phyloP scores from a whole-genome alignment of 306 rosid genomes.

The Vigna trinervia region DNA sequence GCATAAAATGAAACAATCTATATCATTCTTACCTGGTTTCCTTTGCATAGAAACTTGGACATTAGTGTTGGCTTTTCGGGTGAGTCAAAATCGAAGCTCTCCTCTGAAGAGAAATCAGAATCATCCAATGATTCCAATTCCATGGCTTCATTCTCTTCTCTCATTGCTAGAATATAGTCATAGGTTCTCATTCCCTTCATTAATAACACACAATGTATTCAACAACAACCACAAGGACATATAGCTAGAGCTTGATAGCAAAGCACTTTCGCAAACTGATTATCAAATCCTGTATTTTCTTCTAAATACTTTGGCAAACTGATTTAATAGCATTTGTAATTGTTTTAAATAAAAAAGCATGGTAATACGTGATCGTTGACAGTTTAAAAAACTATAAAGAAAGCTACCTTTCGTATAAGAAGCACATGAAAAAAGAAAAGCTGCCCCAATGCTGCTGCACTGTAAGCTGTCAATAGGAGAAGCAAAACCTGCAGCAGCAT shows the following conservation, averaged over 20 bases:
- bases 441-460: conserved; percentile 92
- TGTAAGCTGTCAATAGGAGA: conserved; percentile 72
- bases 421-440: conserved; percentile 94
- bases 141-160: conserved; percentile 69
- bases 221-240: conserved; percentile 13
- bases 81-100: conserved; percentile 80
- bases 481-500: conserved; percentile 70
- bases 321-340: background rate
- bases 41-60: conserved; percentile 73
- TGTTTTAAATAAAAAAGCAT: conserved; percentile 19
- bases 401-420: conserved; percentile 82
- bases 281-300: background rate
- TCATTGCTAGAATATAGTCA: conserved; percentile 95
- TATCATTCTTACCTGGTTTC: conserved; percentile 61
- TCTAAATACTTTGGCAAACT: background rate
- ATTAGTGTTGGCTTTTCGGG: conserved; percentile 75
- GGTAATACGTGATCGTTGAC: background rate
- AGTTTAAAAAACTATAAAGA: conserved; percentile 19
- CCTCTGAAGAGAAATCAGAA: conserved; percentile 86
- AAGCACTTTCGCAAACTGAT: conserved; percentile 9
- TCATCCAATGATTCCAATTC: conserved; percentile 70
- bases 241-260: conserved; percentile 2
- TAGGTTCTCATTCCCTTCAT: conserved; percentile 93
- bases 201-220: conserved; percentile 28
- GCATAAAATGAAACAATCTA: conserved; percentile 30